These are phyloP conservation scores for Haplosporangium sp. DNA, from an alignment of 371 early-diverging fungal genomes.

Conservation along the genomic window DNA sequence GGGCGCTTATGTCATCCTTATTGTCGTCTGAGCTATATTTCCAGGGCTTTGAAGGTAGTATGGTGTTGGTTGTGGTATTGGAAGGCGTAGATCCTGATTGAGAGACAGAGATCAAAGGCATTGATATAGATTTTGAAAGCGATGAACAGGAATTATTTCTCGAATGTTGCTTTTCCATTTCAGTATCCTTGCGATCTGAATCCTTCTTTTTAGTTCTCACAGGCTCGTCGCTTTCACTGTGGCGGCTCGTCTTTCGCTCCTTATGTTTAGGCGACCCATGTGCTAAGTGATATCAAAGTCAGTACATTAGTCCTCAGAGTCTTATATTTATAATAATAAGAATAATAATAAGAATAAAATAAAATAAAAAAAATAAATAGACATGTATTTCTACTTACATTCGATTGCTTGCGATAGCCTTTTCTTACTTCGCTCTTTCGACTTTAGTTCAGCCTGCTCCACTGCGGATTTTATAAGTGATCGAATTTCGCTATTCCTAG, in stretches of 20 bases:
- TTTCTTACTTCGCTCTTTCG: conserved; percentile 40
- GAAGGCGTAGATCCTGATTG: conserved; percentile 3
- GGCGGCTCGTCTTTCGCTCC: conserved; percentile 38
- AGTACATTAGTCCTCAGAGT: background rate
- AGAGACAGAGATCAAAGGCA: conserved; percentile 18
- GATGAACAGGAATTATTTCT: conserved; percentile 14
- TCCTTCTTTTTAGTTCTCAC: conserved; percentile 17
- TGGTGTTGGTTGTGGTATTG: conserved; percentile 1
- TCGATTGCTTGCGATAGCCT: conserved; percentile 32
- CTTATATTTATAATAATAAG: too few species aligned
- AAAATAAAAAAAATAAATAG: background rate
- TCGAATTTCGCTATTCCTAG: conserved; percentile 60
- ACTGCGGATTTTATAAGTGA: conserved; percentile 33
- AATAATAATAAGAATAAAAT: background rate
- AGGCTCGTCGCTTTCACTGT: conserved; percentile 37
- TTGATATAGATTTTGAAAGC: conserved; percentile 22
- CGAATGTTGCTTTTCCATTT: conserved; percentile 26
- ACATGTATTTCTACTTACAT: conserved; percentile 12
- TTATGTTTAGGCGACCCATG: conserved; percentile 37
- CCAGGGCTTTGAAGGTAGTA: conserved; percentile 2
- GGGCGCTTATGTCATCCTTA: conserved; percentile 4
- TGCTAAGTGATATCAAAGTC: conserved; percentile 13
- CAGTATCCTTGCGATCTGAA: conserved; percentile 12
- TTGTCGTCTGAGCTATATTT: conserved; percentile 9
- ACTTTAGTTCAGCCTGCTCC: conserved; percentile 30